Percentiles rank a stretch among this genome's conserved stretches.
phyloP scores from a whole-genome alignment of 257 asterid genomes.

The Mentha longifolia region DNA sequence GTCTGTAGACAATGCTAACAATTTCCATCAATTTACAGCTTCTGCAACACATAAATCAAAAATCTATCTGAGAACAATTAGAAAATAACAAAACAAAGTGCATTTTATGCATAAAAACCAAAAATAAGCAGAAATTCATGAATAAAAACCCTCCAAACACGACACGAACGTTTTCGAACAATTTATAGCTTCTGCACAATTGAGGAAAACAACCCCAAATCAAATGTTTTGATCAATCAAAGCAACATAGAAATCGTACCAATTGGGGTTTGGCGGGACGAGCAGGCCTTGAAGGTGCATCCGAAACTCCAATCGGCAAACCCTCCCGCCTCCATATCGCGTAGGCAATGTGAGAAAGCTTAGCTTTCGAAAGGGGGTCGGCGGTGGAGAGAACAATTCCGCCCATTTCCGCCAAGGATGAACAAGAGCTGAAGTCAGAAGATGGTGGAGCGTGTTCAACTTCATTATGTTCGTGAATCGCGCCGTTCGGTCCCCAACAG shows the following conservation, averaged over 20 bases:
- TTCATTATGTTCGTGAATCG: conserved; percentile 38
- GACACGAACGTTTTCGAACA: not conserved
- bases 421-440: conserved; percentile 41
- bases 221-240: not conserved
- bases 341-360: conserved; percentile 78
- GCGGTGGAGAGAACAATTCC: conserved; percentile 67
- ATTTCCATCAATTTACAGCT: not conserved
- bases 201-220: not conserved
- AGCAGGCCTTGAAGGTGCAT: conserved; percentile 69
- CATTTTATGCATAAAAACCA: not conserved
- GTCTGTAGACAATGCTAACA: not conserved
- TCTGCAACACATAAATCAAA: not conserved
- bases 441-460: not conserved
- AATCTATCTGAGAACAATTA: no score
- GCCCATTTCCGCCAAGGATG: conserved; percentile 91
- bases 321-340: conserved; percentile 64
- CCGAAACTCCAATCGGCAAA: conserved; percentile 68
- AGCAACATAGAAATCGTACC: conserved; percentile 42
- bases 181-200: not conserved
- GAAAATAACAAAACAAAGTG: not conserved
- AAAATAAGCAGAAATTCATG: not conserved
- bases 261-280: conserved; percentile 77
- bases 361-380: conserved; percentile 75
- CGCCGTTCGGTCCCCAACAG: conserved; percentile 86
- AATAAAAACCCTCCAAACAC: not conserved